Evolutionary conservation across 768 basidiomycete genomes (phyloP).

Genomic region (Xerocomellus intermedius): DNA sequence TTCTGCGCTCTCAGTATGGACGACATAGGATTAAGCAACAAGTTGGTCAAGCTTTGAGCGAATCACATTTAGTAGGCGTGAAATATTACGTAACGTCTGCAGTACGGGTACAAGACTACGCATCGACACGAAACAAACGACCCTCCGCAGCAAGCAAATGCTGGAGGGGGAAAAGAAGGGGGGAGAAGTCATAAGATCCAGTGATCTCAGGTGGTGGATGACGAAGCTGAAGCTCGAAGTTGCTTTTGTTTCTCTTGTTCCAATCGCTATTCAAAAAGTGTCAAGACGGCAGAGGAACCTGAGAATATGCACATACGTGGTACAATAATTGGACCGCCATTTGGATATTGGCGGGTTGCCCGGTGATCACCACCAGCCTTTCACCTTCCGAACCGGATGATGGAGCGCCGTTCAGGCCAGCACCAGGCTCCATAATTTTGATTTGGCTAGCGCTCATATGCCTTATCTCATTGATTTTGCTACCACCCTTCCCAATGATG

Average conservation of each 20-base stretch:
- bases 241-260: constrained; percentile 92
- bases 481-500: constrained; percentile 97
- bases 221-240: constrained; percentile 38
- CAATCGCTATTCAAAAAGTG: constrained; percentile 53
- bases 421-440: constrained; percentile 98
- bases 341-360: constrained; percentile 92
- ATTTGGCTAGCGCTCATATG: constrained; percentile 95
- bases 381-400: constrained; percentile 81
- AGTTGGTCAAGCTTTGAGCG: not conserved
- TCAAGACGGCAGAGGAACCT: constrained; percentile 5
- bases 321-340: constrained; percentile 93
- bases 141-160: constrained; percentile 1
- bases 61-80: not conserved
- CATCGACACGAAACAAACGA: constrained; percentile 4
- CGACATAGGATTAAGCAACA: constrained; percentile 44
- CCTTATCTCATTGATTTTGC: constrained; percentile 98
- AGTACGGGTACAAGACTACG: constrained; percentile 12
- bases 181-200: not conserved
- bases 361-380: constrained; percentile 93
- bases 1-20: constrained; percentile 63
- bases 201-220: constrained; percentile 29
- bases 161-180: not conserved
- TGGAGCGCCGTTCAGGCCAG: constrained; percentile 69
- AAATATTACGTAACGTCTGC: constrained; percentile 25
- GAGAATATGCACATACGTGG: constrained; percentile 51